Percentiles rank a stretch among this genome's conserved stretches.
Evolutionary conservation across 352 stramenopile genomes (phyloP).

Genomic region (Ophiocytium majus): DNA sequence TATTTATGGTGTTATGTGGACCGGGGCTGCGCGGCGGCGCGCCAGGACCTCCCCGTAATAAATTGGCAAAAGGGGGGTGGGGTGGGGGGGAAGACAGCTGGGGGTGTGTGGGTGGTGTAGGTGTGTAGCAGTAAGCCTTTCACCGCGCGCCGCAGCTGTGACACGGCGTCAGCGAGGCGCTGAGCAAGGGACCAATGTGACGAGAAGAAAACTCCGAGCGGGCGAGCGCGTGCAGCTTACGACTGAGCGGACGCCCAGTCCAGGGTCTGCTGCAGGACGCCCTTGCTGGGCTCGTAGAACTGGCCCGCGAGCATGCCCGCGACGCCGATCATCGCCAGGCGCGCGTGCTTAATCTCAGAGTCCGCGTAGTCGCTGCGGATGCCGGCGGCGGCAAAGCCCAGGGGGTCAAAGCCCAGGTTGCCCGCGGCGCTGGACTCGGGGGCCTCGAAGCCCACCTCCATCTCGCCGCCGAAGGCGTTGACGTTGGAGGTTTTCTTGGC

Average conservation of each 20-base stretch:
- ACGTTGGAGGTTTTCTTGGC: slow-evolving; percentile 47
- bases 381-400: slow-evolving; percentile 52
- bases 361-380: slow-evolving; percentile 58
- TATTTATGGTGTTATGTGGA: too few relatives aligned
- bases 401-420: slow-evolving; percentile 57
- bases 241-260: slow-evolving; percentile 48
- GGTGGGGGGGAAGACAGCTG: too few relatives aligned
- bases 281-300: slow-evolving; percentile 50
- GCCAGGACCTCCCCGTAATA: too few relatives aligned
- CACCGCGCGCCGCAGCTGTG: too few relatives aligned
- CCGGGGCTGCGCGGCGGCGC: too few relatives aligned
- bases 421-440: slow-evolving; percentile 29
- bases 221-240: too few relatives aligned
- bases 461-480: slow-evolving; percentile 41
- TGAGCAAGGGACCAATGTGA: too few relatives aligned
- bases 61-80: too few relatives aligned
- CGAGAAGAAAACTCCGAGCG: too few relatives aligned
- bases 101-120: too few relatives aligned
- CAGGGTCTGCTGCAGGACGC: slow-evolving; percentile 55
- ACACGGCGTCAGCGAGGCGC: too few relatives aligned
- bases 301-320: slow-evolving; percentile 57
- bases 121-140: too few relatives aligned
- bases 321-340: slow-evolving; percentile 57
- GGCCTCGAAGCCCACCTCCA: slow-evolving; percentile 44
- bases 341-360: slow-evolving; percentile 58